A percentile compares a stretch with the other conserved stretches of the same genome.
phyloP scores from a whole-genome alignment of 2,329 filamentous ascomycete species.

The Cladosporium cucumerinum region DNA sequence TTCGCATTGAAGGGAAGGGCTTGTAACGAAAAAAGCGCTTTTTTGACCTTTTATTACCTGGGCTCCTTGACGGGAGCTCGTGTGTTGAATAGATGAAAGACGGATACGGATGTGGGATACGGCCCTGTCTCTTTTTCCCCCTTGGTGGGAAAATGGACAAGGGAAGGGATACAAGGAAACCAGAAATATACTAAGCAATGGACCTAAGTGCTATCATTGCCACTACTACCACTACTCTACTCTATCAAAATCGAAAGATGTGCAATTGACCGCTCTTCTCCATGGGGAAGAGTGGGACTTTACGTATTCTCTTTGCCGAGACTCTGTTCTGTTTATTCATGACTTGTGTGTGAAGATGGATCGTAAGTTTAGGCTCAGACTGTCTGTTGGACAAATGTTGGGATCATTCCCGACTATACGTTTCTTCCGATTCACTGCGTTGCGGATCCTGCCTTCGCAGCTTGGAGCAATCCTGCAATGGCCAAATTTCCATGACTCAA shows the following conservation, averaged over 20 bases:
- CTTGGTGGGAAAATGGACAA: neutral
- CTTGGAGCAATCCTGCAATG: too few relatives aligned
- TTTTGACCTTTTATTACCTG: neutral
- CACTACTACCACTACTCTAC: neutral
- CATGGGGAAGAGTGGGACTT: neutral
- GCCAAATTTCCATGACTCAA: too few relatives aligned
- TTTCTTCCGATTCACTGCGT: too few relatives aligned
- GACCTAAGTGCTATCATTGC: neutral
- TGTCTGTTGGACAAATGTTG: too few relatives aligned
- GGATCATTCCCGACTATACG: too few relatives aligned
- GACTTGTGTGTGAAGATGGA: too few relatives aligned
- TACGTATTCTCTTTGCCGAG: neutral
- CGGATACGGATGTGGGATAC: neutral
- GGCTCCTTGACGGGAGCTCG: neutral
- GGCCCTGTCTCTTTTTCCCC: neutral
- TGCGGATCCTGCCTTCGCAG: too few relatives aligned
- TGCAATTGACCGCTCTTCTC: neutral
- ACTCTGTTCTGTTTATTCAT: too few relatives aligned
- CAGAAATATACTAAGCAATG: neutral
- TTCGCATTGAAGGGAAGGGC: neutral
- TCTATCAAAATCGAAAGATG: slow-evolving; percentile 3
- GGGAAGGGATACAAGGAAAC: neutral
- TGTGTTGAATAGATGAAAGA: slow-evolving; percentile 15
- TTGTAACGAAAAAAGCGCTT: slow-evolving; percentile 2
- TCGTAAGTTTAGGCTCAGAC: too few relatives aligned